phyloP scores from a whole-genome alignment of 208 protist species.

The Polymyxa betae region DNA sequence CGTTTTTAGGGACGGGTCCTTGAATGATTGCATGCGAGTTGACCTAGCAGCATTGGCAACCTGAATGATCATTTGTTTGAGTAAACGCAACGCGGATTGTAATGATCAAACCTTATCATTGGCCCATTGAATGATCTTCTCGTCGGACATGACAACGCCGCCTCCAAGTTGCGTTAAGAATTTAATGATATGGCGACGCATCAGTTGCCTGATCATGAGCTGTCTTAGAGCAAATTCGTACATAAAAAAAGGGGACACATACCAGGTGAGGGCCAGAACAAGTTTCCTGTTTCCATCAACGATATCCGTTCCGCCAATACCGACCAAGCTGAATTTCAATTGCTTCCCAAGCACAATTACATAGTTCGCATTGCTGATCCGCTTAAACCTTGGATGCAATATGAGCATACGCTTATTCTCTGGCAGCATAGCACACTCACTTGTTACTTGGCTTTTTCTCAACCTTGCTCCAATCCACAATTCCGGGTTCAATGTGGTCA shows the following conservation, averaged over 20 bases:
- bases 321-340: constrained; percentile 62
- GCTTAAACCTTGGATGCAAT: constrained; percentile 65
- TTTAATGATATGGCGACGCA: constrained; percentile 69
- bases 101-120: constrained; percentile 64
- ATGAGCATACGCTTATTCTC: background rate
- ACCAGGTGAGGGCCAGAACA: constrained; percentile 63
- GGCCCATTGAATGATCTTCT: constrained; percentile 70
- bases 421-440: background rate
- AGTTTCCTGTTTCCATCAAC: constrained; percentile 66
- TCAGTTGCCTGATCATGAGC: constrained; percentile 68
- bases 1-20: constrained; percentile 44
- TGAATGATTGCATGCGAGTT: constrained; percentile 21
- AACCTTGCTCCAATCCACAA: constrained; percentile 62
- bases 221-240: background rate
- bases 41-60: background rate
- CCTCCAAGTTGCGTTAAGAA: constrained; percentile 64
- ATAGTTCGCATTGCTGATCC: constrained; percentile 68
- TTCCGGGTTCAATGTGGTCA: constrained; percentile 68
- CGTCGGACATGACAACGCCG: constrained; percentile 63
- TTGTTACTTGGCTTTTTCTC: constrained; percentile 65
- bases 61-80: no score
- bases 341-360: constrained; percentile 61
- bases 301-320: constrained; percentile 68
- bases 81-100: background rate
- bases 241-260: background rate